phyloP scores from a whole-genome alignment of 768 basidiomycete species.

The Xerocomellus dryophilus region DNA sequence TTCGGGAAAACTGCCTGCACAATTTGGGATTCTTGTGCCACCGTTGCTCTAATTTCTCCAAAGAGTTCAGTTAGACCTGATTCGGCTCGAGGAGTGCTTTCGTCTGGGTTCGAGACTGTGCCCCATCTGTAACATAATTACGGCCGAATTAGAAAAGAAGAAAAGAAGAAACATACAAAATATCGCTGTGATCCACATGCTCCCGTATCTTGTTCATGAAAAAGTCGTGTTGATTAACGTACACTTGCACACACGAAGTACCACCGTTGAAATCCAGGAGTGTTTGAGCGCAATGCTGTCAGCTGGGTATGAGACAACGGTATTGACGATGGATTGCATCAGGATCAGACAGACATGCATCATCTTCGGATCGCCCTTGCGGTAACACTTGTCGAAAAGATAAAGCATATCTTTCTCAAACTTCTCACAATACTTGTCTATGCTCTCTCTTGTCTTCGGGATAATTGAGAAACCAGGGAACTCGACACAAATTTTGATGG shows the following conservation, averaged over 20 bases:
- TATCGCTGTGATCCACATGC: constrained; percentile 51
- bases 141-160: not conserved
- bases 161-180: constrained; percentile 44
- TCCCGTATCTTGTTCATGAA: constrained; percentile 92
- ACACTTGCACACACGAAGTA: constrained; percentile 93
- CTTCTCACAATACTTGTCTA: constrained; percentile 97
- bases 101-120: constrained; percentile 73
- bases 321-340: constrained; percentile 4
- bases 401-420: constrained; percentile 99
- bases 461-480: not conserved
- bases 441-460: constrained; percentile 76
- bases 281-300: constrained; percentile 96
- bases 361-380: constrained; percentile 97
- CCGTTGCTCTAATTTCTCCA: constrained; percentile 83
- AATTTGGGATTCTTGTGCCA: constrained; percentile 94
- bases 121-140: constrained; percentile 62
- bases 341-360: constrained; percentile 74
- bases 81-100: constrained; percentile 73
- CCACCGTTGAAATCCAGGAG: constrained; percentile 98
- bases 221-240: constrained; percentile 99
- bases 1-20: constrained; percentile 99
- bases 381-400: constrained; percentile 92
- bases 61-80: constrained; percentile 77
- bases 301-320: constrained; percentile 7
- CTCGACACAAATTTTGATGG: not conserved